Evolutionary conservation across 306 rosid species (phyloP).

Genomic region (Sicyos baderoa): DNA sequence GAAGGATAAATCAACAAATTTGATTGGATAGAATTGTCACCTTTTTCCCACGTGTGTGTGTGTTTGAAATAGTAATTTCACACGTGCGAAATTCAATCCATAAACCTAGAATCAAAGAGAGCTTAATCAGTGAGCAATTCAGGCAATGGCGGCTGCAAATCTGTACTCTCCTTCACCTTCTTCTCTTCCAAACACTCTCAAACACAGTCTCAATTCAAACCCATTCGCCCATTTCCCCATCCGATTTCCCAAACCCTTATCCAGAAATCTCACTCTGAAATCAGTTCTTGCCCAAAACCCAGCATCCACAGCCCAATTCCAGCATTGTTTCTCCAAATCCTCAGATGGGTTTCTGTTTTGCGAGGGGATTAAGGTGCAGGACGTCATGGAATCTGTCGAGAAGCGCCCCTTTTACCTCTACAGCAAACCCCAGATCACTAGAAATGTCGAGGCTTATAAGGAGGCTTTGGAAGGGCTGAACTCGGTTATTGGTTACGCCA

Average conservation of each 20-base stretch:
- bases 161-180: constrained; percentile 34
- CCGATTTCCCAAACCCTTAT: constrained; percentile 20
- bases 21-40: too few relatives aligned
- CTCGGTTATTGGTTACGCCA: constrained; percentile 76
- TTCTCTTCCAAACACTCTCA: constrained; percentile 34
- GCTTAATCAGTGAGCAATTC: too few relatives aligned
- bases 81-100: too few relatives aligned
- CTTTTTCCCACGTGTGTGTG: too few relatives aligned
- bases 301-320: constrained; percentile 33
- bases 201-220: constrained; percentile 27
- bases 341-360: constrained; percentile 36
- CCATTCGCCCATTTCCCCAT: constrained; percentile 21
- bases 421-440: constrained; percentile 79
- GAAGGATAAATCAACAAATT: too few relatives aligned
- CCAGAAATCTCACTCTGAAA: constrained; percentile 32
- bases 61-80: too few relatives aligned
- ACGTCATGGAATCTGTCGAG: constrained; percentile 62
- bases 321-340: constrained; percentile 69
- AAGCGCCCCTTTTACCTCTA: constrained; percentile 81
- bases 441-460: constrained; percentile 71
- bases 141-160: constrained; percentile 62
- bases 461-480: constrained; percentile 69
- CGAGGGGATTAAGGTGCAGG: neutral
- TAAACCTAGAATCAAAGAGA: too few relatives aligned
- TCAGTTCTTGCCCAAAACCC: constrained; percentile 56